These are phyloP conservation scores for Zhuliangozyma blackwelliae DNA, from an alignment of 1,139 yeast genomes.

Conservation along the genomic window DNA sequence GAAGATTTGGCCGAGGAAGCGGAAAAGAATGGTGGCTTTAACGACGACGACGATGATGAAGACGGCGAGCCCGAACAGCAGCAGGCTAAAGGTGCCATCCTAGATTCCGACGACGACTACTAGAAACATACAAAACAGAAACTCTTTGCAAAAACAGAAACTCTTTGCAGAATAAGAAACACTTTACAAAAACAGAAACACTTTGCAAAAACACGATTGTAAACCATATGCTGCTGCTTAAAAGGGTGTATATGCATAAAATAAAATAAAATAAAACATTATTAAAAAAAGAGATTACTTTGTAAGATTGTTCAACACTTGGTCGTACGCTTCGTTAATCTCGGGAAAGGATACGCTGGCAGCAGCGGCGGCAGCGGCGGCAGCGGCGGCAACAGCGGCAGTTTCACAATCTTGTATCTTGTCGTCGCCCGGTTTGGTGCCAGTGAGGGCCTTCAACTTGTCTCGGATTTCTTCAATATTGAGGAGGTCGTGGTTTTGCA, in stretches of 20 bases:
- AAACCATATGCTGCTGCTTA: too few species aligned
- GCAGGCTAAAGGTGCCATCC: conserved; percentile 22
- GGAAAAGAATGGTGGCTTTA: conserved; percentile 20
- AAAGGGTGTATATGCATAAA: too few species aligned
- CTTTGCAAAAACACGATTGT: too few species aligned
- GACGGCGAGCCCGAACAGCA: conserved; percentile 6
- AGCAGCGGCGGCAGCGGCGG: conserved; percentile 1
- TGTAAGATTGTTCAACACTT: conserved; percentile 38
- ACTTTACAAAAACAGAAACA: too few species aligned
- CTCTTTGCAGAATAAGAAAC: too few species aligned
- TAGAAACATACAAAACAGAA: neutral
- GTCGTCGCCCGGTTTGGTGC: conserved; percentile 1
- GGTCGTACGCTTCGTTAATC: conserved; percentile 48
- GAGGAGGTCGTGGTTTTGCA: conserved; percentile 9
- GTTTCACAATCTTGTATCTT: neutral
- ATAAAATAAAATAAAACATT: too few species aligned
- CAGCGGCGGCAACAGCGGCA: too few species aligned
- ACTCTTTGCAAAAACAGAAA: neutral
- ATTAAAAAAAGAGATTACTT: neutral
- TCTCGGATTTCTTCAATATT: conserved; percentile 17
- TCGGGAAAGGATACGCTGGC: conserved; percentile 1
- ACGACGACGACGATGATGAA: conserved; percentile 16
- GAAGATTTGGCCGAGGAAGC: conserved; percentile 85
- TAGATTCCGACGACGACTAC: conserved; percentile 24
- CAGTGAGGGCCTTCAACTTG: conserved; percentile 13